Evolutionary conservation across 2,329 filamentous ascomycete genomes (phyloP), one percentile per base, ranked within the genome.

Genomic region (Aspergillus ochraceus): DNA sequence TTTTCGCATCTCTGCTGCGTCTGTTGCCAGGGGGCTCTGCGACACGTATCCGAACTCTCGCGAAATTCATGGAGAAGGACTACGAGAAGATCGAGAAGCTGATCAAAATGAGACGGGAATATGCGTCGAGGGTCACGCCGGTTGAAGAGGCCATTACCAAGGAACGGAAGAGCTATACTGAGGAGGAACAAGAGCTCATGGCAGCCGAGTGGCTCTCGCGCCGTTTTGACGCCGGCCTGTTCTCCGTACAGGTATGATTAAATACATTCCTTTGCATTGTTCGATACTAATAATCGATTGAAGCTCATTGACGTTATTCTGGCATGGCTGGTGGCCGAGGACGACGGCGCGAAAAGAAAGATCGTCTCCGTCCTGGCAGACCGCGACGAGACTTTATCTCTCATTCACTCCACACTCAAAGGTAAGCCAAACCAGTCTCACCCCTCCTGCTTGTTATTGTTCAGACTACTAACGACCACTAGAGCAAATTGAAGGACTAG

Each of bases 61-160:
- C 93, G 52, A 99, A 99, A 71, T 98, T 98, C 69, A 90, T 97
- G 19, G 95, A 99, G 75, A 96, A 92, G 72, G 88, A 97, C 65
- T 97, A 96, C 73, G 91, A 85, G 66, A 98, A 98, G 80, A 86
- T 92, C 42, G 79, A 73, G 6, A 91, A 88, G 71, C 80, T 98
- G 4, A 74, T 96, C 39, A 81, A 84, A 60, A 75, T 97, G 52
- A 85, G 93, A 46, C 79, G 86, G 52, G 89, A 90, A 12, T 96
- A 92, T 71, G 84, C 84, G 0, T 79, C 82, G 0, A 83, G 85
- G 17, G 76, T 96, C 1, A 79, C 77, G 0, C 79, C 82, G 0
- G 87, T 91, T 0, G 89, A 93, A 54, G 77, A 82, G 54, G 79
- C 83, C 54, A 88, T 93, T 58, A 80, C 79, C 17, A 77, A 79